A percentile compares a stretch with the other conserved stretches of the same genome.
These are phyloP conservation scores for Pichia occidentalis DNA, from an alignment of 805 yeast species.

Conservation along the genomic window DNA sequence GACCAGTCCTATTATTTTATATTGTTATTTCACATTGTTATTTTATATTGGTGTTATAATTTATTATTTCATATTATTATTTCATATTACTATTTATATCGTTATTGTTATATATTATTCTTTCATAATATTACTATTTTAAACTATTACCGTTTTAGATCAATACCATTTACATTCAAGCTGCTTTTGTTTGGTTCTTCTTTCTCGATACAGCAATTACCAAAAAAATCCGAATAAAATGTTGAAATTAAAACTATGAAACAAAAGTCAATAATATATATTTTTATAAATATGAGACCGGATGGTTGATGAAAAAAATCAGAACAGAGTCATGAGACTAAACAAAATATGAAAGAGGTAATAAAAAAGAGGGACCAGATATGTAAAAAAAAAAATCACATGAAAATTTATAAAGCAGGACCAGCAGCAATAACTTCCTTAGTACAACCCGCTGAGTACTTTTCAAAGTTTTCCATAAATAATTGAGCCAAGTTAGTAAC, in stretches of 20 bases:
- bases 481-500: conserved; percentile 62
- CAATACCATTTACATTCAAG: too few relatives aligned
- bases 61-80: neutral
- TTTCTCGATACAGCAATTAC: too few relatives aligned
- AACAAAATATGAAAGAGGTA: neutral
- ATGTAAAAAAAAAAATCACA: neutral
- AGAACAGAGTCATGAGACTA: too few relatives aligned
- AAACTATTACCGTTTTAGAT: too few relatives aligned
- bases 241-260: too few relatives aligned
- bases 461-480: conserved; percentile 82
- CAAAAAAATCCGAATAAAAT: too few relatives aligned
- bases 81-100: neutral
- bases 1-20: neutral
- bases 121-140: too few relatives aligned
- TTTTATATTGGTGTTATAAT: neutral
- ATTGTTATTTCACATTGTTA: neutral
- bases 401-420: conserved; percentile 45
- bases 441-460: conserved; percentile 77
- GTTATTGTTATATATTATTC: neutral
- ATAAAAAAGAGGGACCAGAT: conserved; percentile 1
- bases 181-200: too few relatives aligned
- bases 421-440: conserved; percentile 90
- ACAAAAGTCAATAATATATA: too few relatives aligned
- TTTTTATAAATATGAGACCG: too few relatives aligned
- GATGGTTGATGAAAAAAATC: too few relatives aligned